These are phyloP conservation scores for Suhomyces anneliseae DNA, from an alignment of 1,139 yeast genomes.

Conservation along the genomic window DNA sequence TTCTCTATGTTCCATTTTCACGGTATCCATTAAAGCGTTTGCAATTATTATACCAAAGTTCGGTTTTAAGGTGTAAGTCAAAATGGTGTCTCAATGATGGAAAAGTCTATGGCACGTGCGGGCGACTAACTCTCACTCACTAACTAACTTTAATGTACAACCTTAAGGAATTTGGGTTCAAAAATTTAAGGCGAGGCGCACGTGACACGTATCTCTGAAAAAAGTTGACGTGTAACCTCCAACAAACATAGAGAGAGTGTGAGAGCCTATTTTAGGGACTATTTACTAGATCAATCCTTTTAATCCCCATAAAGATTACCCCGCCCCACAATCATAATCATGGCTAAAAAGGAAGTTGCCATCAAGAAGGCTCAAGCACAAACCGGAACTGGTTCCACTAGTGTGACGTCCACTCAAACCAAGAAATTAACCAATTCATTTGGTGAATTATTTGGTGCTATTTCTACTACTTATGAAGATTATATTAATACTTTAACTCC, in stretches of 20 bases:
- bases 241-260: neutral
- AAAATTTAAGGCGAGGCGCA: neutral
- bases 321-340: slow-evolving; percentile 19
- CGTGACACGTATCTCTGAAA: slow-evolving; percentile 2
- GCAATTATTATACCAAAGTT: no score
- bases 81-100: no score
- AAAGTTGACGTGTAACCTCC: slow-evolving; percentile 8
- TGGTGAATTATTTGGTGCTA: slow-evolving; percentile 49
- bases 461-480: slow-evolving; percentile 47
- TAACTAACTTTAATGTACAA: no score
- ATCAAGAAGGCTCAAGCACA: slow-evolving; percentile 25
- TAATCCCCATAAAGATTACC: slow-evolving; percentile 5
- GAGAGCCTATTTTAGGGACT: no score
- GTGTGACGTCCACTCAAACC: slow-evolving; percentile 7
- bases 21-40: no score
- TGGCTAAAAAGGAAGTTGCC: slow-evolving; percentile 40
- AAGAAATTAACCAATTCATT: slow-evolving; percentile 19
- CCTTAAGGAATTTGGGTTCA: no score
- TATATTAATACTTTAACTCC: slow-evolving; percentile 47
- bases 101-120: neutral
- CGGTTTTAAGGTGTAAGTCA: no score
- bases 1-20: neutral
- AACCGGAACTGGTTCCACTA: slow-evolving; percentile 3
- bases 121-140: neutral
- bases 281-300: neutral